These are phyloP conservation scores for Penicillium sp. DNA, from an alignment of 2,329 filamentous ascomycete species.

Conservation along the genomic window DNA sequence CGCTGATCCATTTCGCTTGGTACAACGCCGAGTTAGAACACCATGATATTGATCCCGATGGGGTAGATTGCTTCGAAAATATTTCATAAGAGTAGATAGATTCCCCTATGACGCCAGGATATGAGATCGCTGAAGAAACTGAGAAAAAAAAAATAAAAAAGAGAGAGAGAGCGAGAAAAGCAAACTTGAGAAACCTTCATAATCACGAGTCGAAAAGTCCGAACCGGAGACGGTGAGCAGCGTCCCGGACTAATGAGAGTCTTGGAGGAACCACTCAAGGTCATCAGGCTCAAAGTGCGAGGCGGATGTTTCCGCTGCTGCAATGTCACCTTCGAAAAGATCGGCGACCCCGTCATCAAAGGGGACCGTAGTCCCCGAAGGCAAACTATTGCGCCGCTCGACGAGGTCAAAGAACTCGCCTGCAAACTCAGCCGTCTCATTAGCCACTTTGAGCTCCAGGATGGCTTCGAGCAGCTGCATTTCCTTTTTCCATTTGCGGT, in stretches of 20 bases:
- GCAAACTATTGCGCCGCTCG: constrained; percentile 12
- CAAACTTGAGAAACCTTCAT: background rate
- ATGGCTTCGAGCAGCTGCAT: constrained; percentile 40
- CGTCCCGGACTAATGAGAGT: constrained; percentile 12
- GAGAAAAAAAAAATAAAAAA: background rate
- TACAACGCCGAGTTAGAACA: constrained; percentile 11
- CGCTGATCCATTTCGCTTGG: constrained; percentile 2
- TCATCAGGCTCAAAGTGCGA: constrained; percentile 9
- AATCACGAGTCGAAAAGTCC: background rate
- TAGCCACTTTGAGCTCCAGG: constrained; percentile 40
- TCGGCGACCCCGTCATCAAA: constrained; percentile 5
- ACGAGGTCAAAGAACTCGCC: constrained; percentile 39
- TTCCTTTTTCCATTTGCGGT: constrained; percentile 41
- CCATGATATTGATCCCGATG: constrained; percentile 9
- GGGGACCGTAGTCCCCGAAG: background rate
- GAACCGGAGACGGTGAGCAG: background rate
- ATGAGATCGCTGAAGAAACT: constrained; percentile 4
- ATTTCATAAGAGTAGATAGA: constrained; percentile 1
- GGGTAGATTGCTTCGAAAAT: constrained; percentile 11
- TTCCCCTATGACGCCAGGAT: constrained; percentile 4
- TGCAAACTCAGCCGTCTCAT: constrained; percentile 41
- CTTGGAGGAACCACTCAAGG: constrained; percentile 9
- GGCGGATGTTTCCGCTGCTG: constrained; percentile 5
- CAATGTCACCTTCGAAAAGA: constrained; percentile 2
- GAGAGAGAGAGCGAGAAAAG: background rate